Base-by-base conservation (phyloP, 768 basidiomycete species). In the Pholiota conissans region DNA sequence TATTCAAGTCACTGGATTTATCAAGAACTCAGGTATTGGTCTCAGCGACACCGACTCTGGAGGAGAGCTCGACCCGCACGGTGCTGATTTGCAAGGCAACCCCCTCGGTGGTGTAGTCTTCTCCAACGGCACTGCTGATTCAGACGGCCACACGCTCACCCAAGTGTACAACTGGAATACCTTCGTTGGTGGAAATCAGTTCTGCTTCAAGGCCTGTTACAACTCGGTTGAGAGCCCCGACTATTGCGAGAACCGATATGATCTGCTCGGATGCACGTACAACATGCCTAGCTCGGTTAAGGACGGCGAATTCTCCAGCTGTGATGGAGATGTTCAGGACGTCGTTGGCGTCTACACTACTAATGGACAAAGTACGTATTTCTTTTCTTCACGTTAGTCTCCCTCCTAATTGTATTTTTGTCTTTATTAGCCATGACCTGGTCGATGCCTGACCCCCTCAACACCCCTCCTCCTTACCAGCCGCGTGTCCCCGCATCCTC, bases 1-100 rank as follows among this genome's bases (percentile, higher is more conserved):
- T 63, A 67, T 83, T 34, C 83, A 84, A 65, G 74, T 88, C 57
- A 77, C 78, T 37, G 91, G 88, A 8, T 84, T 78, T 71, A 74
- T 87, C 58, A 75, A 91, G 66, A 89, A 93, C 72, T 74, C 73
- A 2, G 59, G 66, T 46, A 70, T 93, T 60, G 78, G 88, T 71
- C 61, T 92, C 18, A 55, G 68, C 10, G 10, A 68, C 0, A 69
- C 56, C 11, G 91, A 93, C 63, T 81, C 65, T 30, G 91, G 92
- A 61, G 91, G 91, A 56, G 91, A 93, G 71, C 79, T 91, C 51
- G 87, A 91, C 69, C 83, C 88, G 14, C 85, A 87, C 60, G 89
- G 90, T 57, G 87, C 88, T 59, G 90, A 91, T 67, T 53, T 74
- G 37, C 84, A 86, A 62, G 91, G 91, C 14, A 93, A 92, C 74